A percentile compares a stretch with the other conserved stretches of the same genome.
Conservation (phyloP, 2,329 filamentous ascomycete genomes). For the Pyrenophora seminiperda region DNA sequence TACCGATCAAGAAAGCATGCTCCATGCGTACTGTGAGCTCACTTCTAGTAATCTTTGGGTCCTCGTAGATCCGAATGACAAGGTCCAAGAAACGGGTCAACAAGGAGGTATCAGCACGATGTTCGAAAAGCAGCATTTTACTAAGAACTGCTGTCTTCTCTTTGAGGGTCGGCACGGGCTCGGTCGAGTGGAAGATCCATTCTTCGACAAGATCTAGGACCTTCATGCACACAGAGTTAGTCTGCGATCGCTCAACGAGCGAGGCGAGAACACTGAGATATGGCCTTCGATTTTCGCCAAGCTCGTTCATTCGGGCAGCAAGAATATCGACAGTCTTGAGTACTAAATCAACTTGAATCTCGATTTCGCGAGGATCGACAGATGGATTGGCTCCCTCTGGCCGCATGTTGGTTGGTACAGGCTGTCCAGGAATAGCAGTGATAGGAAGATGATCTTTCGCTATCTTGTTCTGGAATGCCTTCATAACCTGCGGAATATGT, state of each 20-base stretch:
- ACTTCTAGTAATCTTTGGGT: conserved; percentile 91
- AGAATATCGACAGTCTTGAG: conserved; percentile 95
- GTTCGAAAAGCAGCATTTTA: conserved; percentile 97
- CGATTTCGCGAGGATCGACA: conserved; percentile 76
- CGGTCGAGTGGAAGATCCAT: conserved; percentile 95
- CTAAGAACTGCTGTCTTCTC: conserved; percentile 99
- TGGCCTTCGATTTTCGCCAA: conserved; percentile 87
- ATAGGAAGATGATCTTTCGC: conserved; percentile 87
- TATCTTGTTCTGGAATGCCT: conserved; percentile 87
- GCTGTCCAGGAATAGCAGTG: conserved; percentile 52
- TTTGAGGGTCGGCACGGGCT: conserved; percentile 95
- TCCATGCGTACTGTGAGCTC: conserved; percentile 97
- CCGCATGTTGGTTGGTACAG: conserved; percentile 46
- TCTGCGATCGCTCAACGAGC: conserved; percentile 91
- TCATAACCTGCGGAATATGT: conserved; percentile 88
- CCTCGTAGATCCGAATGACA: conserved; percentile 97
- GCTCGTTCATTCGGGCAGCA: conserved; percentile 85
- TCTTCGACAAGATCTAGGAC: conserved; percentile 90
- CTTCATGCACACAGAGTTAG: conserved; percentile 84
- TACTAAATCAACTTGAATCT: conserved; percentile 88
- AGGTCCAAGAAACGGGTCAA: conserved; percentile 92
- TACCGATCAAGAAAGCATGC: conserved; percentile 96
- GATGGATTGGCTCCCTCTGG: conserved; percentile 64
- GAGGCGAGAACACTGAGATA: conserved; percentile 95
- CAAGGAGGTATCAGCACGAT: conserved; percentile 79